Conservation (phyloP, 139 green algal genomes). For the Desmodesmus armatus region DNA sequence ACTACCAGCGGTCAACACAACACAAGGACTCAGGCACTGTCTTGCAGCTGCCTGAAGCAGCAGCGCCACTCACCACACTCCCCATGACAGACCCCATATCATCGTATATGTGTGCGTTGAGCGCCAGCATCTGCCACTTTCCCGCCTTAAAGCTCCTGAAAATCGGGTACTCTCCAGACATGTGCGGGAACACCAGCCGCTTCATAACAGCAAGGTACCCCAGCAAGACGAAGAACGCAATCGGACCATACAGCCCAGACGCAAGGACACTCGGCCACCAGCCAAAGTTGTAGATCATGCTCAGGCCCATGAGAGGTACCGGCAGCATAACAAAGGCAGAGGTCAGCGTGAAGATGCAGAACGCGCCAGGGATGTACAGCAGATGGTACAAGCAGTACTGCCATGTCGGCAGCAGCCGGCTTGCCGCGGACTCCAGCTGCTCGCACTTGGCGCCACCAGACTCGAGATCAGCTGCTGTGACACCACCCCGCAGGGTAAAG, state of each 20-base stretch:
- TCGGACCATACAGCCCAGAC: no score
- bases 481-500: background rate
- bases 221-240: no score
- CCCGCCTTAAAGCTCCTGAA: background rate
- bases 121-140: background rate
- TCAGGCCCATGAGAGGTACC: no score
- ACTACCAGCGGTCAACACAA: no score
- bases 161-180: background rate
- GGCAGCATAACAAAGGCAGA: background rate
- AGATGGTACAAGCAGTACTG: slow-evolving; percentile 5
- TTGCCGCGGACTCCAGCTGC: background rate
- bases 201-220: background rate
- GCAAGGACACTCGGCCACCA: no score
- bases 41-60: background rate
- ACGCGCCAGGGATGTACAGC: background rate
- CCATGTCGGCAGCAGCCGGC: background rate
- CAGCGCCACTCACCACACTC: background rate
- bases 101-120: background rate
- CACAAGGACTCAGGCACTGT: no score
- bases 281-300: no score
- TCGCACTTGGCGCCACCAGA: background rate
- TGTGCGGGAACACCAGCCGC: background rate
- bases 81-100: background rate
- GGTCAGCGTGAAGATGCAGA: background rate
- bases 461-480: background rate